These are phyloP conservation scores for Paramyrothecium roridum DNA, from an alignment of 2,329 filamentous ascomycete species.

Conservation along the genomic window DNA sequence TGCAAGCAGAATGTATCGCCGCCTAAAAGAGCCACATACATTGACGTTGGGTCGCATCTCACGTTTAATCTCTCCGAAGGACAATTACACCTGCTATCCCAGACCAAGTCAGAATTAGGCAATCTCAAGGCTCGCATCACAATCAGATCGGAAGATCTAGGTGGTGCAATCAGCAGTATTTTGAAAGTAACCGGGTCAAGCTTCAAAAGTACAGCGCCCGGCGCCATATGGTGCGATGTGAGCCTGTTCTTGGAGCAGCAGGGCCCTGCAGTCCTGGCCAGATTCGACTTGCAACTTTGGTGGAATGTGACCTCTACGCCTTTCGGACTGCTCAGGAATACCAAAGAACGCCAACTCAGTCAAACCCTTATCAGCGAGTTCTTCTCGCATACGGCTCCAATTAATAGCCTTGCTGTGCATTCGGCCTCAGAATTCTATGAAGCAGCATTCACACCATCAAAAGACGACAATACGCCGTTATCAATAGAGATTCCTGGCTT, in stretches of 20 bases:
- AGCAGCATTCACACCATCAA: conserved; percentile 59
- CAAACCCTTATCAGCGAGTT: conserved; percentile 32
- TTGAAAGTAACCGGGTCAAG: conserved; percentile 8
- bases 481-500: conserved; percentile 40
- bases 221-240: conserved; percentile 31
- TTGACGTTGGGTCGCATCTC: conserved; percentile 17
- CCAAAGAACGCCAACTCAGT: conserved; percentile 25
- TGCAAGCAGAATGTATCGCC: conserved; percentile 9
- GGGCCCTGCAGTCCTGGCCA: conserved; percentile 20
- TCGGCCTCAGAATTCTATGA: conserved; percentile 65
- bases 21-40: conserved; percentile 6
- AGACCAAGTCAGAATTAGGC: conserved; percentile 5
- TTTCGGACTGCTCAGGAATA: conserved; percentile 22
- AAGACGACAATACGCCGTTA: conserved; percentile 31
- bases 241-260: conserved; percentile 25
- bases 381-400: conserved; percentile 15
- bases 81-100: conserved; percentile 13
- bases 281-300: conserved; percentile 30
- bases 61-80: conserved; percentile 9
- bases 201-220: conserved; percentile 11
- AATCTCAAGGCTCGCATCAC: conserved; percentile 11
- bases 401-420: conserved; percentile 19
- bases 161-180: conserved; percentile 12
- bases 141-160: conserved; percentile 16
- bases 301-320: conserved; percentile 39